Evolutionary conservation across 2,329 filamentous ascomycete species (phyloP).

Genomic region (Aspergillus sp.): DNA sequence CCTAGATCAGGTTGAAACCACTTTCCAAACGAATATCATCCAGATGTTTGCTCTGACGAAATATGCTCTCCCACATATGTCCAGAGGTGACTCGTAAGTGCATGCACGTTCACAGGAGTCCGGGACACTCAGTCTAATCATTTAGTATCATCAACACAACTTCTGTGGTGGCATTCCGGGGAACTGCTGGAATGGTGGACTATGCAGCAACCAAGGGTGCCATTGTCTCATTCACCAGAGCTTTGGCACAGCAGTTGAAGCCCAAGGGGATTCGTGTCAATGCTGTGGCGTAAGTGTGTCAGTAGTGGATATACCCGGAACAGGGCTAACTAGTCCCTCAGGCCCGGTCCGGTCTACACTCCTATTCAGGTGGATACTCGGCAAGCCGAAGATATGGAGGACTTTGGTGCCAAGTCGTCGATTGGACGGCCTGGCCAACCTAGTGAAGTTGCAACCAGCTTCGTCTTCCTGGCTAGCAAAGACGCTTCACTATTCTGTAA

Average conservation of each 20-base stretch:
- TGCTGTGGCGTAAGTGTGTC: constrained; percentile 35
- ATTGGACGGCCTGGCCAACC: constrained; percentile 38
- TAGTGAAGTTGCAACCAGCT: constrained; percentile 41
- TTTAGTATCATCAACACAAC: constrained; percentile 57
- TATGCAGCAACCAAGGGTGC: constrained; percentile 60
- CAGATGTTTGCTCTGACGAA: constrained; percentile 62
- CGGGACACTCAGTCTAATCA: background rate
- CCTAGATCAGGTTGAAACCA: constrained; percentile 54
- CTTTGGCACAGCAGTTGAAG: constrained; percentile 54
- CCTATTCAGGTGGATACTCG: constrained; percentile 37
- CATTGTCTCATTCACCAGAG: constrained; percentile 56
- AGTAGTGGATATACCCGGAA: background rate
- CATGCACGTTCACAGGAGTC: background rate
- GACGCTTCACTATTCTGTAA: constrained; percentile 37
- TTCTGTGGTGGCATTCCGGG: constrained; percentile 55
- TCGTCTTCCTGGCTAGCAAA: constrained; percentile 38
- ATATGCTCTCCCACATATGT: constrained; percentile 56
- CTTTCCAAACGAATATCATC: constrained; percentile 58
- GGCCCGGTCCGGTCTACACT: constrained; percentile 35
- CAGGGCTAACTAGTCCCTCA: constrained; percentile 7
- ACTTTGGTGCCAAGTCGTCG: constrained; percentile 25
- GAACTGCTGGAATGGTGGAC: constrained; percentile 52
- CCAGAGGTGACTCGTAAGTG: constrained; percentile 47
- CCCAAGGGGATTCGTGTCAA: constrained; percentile 59
- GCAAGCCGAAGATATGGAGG: constrained; percentile 34